Conservation (phyloP, 345 rosid genomes). For the Barbarea vulgaris region DNA sequence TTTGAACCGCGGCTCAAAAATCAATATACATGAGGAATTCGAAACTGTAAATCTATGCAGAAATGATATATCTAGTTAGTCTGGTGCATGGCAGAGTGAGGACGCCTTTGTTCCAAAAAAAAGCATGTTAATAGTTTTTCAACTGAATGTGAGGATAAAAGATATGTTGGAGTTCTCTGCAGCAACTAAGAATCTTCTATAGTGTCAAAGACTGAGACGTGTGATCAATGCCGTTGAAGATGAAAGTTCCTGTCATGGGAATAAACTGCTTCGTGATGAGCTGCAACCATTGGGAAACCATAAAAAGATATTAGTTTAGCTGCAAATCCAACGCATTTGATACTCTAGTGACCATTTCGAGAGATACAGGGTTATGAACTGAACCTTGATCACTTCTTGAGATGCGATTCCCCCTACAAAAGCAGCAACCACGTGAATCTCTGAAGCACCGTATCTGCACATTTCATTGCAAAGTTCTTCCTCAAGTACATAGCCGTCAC, state of each 20-base stretch:
- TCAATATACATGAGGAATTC: conserved; percentile 19
- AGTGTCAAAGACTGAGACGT: conserved; percentile 71
- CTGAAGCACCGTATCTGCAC: conserved; percentile 93
- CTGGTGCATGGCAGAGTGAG: conserved; percentile 10
- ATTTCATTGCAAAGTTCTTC: conserved; percentile 90
- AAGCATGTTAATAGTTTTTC: background rate
- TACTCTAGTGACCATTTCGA: background rate
- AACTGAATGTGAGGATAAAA: background rate
- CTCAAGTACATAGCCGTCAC: conserved; percentile 65
- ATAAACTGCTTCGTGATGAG: conserved; percentile 89
- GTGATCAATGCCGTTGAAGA: conserved; percentile 93
- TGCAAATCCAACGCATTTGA: background rate
- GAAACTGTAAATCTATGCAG: conserved; percentile 11
- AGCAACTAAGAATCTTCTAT: conserved; percentile 41
- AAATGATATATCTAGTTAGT: conserved; percentile 24
- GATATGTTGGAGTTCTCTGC: conserved; percentile 2
- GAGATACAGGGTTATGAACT: conserved; percentile 11
- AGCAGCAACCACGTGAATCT: conserved; percentile 93
- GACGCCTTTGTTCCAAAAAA: background rate
- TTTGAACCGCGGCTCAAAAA: conserved; percentile 37
- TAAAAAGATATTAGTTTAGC: background rate
- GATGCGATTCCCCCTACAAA: conserved; percentile 90
- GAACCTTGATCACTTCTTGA: conserved; percentile 93
- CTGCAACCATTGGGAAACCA: conserved; percentile 46
- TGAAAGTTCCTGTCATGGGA: conserved; percentile 78